Percentiles rank a stretch among this genome's conserved stretches.
phyloP scores from a whole-genome alignment of 2,329 filamentous ascomycete genomes.

The Rutstroemia sp. region DNA sequence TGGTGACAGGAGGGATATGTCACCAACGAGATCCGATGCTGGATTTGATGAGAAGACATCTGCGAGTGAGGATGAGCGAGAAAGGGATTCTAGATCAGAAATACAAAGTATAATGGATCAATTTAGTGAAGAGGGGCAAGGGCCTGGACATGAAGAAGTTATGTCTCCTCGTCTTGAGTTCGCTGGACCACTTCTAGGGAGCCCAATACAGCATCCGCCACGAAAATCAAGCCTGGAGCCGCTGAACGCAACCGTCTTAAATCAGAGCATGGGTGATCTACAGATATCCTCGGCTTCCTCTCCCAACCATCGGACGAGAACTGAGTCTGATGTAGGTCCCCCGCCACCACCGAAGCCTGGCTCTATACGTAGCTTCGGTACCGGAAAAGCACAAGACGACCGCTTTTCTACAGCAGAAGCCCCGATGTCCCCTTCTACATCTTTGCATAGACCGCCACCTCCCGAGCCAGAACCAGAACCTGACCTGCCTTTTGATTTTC shows the following conservation, averaged over 20 bases:
- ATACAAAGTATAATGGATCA: constrained; percentile 98
- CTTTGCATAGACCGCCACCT: constrained; percentile 55
- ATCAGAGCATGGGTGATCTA: constrained; percentile 26
- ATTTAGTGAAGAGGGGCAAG: constrained; percentile 69
- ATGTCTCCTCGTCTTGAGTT: constrained; percentile 86
- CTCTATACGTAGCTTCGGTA: constrained; percentile 26
- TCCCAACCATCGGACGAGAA: constrained; percentile 10
- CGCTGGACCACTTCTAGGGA: constrained; percentile 68
- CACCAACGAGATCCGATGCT: constrained; percentile 47
- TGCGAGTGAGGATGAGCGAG: constrained; percentile 54
- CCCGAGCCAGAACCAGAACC: constrained; percentile 75
- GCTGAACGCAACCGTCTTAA: constrained; percentile 31
- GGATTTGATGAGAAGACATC: constrained; percentile 51
- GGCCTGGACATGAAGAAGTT: constrained; percentile 70
- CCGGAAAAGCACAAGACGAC: constrained; percentile 36
- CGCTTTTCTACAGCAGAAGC: constrained; percentile 32
- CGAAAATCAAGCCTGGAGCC: constrained; percentile 83
- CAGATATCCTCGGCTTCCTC: constrained; percentile 19
- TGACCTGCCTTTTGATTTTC: constrained; percentile 88
- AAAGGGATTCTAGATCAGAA: constrained; percentile 69
- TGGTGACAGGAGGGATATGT: constrained; percentile 34
- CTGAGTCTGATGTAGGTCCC: constrained; percentile 28
- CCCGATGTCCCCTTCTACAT: constrained; percentile 37
- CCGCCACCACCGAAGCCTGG: constrained; percentile 36
- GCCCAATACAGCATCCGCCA: constrained; percentile 64